Percentiles rank a stretch among this genome's conserved stretches.
Conservation (phyloP, 768 basidiomycete species). For the Ephemerocybe angulata region DNA sequence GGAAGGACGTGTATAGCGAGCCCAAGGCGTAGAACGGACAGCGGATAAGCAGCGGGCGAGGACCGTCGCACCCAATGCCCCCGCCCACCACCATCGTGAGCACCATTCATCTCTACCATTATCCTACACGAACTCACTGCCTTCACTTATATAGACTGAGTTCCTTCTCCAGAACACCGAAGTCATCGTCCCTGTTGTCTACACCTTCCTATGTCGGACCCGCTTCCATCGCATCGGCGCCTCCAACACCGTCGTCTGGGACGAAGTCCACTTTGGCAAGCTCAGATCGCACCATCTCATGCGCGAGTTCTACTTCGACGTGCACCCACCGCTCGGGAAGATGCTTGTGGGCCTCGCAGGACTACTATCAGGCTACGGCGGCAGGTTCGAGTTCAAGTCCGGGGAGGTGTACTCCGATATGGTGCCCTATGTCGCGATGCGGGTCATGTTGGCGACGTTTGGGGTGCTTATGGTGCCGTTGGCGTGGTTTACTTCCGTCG, state of each 20-base stretch:
- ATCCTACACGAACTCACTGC: constrained; percentile 4
- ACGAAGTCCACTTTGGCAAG: constrained; percentile 99
- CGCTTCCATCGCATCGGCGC: constrained; percentile 91
- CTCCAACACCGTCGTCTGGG: constrained; percentile 88
- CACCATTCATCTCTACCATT: constrained; percentile 19
- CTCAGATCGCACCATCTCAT: constrained; percentile 98
- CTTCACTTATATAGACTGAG: constrained; percentile 58
- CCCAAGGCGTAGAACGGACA: constrained; percentile 29
- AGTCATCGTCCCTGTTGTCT: constrained; percentile 73
- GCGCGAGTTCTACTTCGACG: constrained; percentile 98
- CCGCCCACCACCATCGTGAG: constrained; percentile 64
- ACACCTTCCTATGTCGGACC: constrained; percentile 94
- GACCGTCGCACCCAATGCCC: constrained; percentile 56
- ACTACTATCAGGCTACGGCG: constrained; percentile 86
- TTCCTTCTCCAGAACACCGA: constrained; percentile 79
- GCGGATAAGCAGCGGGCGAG: constrained; percentile 54
- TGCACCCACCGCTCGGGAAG: constrained; percentile 97
- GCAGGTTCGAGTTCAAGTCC: constrained; percentile 90
- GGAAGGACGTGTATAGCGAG: constrained; percentile 54
- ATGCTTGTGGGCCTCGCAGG: constrained; percentile 97
- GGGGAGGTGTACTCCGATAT: constrained; percentile 77
- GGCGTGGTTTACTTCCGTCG: constrained; percentile 94
- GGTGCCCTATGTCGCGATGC: constrained; percentile 93
- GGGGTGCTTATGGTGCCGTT: constrained; percentile 95
- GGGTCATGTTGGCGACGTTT: constrained; percentile 90